Conservation (phyloP, 2,329 filamentous ascomycete genomes). For the Sarocladium strictum region DNA sequence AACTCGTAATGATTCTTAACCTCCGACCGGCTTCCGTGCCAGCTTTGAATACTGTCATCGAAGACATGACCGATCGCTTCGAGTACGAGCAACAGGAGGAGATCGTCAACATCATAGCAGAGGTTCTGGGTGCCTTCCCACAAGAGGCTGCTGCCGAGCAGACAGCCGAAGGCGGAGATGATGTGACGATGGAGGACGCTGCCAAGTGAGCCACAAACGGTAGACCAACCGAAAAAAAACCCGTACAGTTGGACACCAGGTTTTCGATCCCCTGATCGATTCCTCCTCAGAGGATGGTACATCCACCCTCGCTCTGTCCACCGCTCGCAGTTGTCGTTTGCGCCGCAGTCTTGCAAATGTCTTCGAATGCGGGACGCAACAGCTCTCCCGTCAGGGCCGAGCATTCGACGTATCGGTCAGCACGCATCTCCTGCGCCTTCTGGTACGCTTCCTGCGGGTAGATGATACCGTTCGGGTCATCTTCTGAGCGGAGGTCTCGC, state of each 20-base stretch:
- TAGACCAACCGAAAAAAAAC: not conserved
- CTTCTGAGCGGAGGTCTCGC: slow-evolving; percentile 51
- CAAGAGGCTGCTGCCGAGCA: slow-evolving; percentile 21
- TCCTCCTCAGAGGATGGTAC: slow-evolving; percentile 39
- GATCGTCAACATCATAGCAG: slow-evolving; percentile 50
- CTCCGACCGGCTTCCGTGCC: slow-evolving; percentile 52
- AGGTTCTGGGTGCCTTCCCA: slow-evolving; percentile 51
- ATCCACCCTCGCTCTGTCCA: slow-evolving; percentile 51
- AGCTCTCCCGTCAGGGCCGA: slow-evolving; percentile 56
- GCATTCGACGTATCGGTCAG: slow-evolving; percentile 59
- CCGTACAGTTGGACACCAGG: not conserved
- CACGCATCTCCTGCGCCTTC: slow-evolving; percentile 50
- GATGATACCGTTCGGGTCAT: slow-evolving; percentile 54
- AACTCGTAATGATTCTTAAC: slow-evolving; percentile 64
- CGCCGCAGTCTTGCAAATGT: slow-evolving; percentile 52
- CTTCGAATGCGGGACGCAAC: slow-evolving; percentile 51
- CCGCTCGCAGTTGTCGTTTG: slow-evolving; percentile 38
- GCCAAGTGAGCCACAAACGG: not conserved
- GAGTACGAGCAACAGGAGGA: slow-evolving; percentile 51
- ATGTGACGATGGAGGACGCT: slow-evolving; percentile 26
- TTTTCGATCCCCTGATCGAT: not conserved
- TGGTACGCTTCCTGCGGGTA: slow-evolving; percentile 56
- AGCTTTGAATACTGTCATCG: slow-evolving; percentile 56
- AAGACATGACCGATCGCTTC: slow-evolving; percentile 59
- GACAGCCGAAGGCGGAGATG: slow-evolving; percentile 12